These are phyloP conservation scores for Vairimorpha ceranae DNA, from an alignment of 371 early-diverging fungal species.

Conservation along the genomic window DNA sequence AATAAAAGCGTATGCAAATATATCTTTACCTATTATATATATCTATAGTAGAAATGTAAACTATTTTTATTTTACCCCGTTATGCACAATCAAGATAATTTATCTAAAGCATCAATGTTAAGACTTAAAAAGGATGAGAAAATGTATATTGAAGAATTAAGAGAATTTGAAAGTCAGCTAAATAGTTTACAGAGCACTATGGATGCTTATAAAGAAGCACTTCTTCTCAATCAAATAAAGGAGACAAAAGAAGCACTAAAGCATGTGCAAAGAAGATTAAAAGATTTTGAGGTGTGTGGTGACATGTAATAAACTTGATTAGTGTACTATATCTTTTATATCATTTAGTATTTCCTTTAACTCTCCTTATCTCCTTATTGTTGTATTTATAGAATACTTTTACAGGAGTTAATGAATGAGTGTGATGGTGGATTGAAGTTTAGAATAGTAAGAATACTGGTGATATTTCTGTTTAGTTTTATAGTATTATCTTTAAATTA, in stretches of 20 bases:
- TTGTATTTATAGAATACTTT: background rate
- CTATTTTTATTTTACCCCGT: no score
- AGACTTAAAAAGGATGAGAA: background rate
- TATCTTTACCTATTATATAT: no score
- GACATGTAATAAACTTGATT: background rate
- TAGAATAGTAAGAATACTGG: background rate
- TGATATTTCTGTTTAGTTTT: constrained; percentile 2
- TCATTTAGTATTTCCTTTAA: background rate
- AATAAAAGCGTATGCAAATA: no score
- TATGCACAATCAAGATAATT: background rate
- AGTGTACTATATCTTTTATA: no score
- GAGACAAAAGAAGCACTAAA: background rate
- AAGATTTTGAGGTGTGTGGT: background rate
- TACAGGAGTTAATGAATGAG: background rate
- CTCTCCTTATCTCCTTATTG: background rate
- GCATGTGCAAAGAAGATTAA: background rate
- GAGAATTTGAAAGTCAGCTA: background rate
- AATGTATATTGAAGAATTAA: background rate
- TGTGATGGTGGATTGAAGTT: background rate
- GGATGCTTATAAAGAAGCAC: background rate
- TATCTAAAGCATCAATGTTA: background rate
- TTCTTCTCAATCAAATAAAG: background rate
- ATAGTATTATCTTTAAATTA: background rate
- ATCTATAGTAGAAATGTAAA: no score
- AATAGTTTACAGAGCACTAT: background rate